Evolutionary conservation across 2,329 filamentous ascomycete species (phyloP).

Genomic region (Fusarium verrucosum): DNA sequence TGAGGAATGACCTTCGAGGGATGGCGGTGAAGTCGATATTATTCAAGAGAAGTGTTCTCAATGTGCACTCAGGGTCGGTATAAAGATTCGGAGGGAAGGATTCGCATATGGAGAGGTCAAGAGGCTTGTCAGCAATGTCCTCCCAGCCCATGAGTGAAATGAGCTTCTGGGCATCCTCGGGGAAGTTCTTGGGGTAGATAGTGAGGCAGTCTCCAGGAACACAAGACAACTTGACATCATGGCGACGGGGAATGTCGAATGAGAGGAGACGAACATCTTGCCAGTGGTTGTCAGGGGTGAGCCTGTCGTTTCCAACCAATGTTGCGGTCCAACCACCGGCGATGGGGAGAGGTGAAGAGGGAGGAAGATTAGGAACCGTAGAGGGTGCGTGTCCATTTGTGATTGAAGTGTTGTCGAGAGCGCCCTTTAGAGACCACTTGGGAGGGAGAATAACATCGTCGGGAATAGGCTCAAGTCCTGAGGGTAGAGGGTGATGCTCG

Average conservation of each 20-base stretch:
- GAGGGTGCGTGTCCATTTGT: conserved; percentile 23
- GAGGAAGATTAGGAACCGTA: conserved; percentile 41
- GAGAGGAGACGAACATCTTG: conserved; percentile 90
- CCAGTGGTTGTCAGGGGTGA: conserved; percentile 83
- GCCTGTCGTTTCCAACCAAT: conserved; percentile 71
- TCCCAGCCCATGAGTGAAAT: conserved; percentile 84
- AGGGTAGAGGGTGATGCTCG: conserved; percentile 73
- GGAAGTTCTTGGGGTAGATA: conserved; percentile 88
- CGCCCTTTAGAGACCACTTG: conserved; percentile 61
- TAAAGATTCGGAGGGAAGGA: conserved; percentile 50
- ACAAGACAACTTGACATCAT: conserved; percentile 47
- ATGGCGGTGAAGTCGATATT: conserved; percentile 91
- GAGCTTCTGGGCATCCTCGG: conserved; percentile 79
- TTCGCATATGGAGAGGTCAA: conserved; percentile 60
- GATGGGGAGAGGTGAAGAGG: conserved; percentile 61
- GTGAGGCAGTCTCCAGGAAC: conserved; percentile 82
- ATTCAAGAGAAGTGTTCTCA: conserved; percentile 80
- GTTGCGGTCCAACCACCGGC: conserved; percentile 64
- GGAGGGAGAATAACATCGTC: conserved; percentile 78
- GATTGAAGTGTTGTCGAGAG: background rate
- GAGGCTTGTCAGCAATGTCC: conserved; percentile 72
- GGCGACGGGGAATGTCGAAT: conserved; percentile 58
- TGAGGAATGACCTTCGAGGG: conserved; percentile 86
- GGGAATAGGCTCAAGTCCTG: conserved; percentile 74
- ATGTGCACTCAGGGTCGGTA: conserved; percentile 61